phyloP scores from a whole-genome alignment of 257 asterid species.

The Jaltomata sinuosa region DNA sequence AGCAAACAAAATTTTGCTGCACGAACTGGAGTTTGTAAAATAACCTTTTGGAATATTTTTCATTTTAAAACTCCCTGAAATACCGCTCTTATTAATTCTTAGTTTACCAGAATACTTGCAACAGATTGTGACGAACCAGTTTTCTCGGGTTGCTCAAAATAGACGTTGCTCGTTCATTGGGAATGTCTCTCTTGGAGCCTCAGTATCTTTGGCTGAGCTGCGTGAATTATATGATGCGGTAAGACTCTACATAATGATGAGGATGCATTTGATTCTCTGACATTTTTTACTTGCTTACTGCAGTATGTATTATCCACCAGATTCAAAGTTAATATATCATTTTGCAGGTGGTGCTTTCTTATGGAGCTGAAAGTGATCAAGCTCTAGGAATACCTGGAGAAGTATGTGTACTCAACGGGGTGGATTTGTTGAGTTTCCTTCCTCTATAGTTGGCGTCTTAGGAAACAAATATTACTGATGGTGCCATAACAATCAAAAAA shows the following conservation, averaged over 20 bases:
- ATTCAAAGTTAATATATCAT: neutral
- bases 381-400: conserved; percentile 80
- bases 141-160: conserved; percentile 65
- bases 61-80: neutral
- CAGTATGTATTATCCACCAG: neutral
- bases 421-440: neutral
- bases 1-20: neutral
- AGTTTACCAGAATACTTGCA: conserved; percentile 26
- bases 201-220: conserved; percentile 65
- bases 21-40: neutral
- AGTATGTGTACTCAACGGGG: conserved; percentile 26
- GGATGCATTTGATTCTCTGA: neutral
- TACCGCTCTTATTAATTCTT: conserved; percentile 24
- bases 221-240: conserved; percentile 79
- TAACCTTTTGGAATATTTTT: neutral
- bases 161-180: conserved; percentile 78
- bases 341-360: conserved; percentile 80
- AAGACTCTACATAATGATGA: conserved; percentile 14
- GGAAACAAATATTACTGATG: neutral
- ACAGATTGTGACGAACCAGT: conserved; percentile 87
- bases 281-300: neutral
- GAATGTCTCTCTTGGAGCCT: conserved; percentile 72
- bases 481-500: neutral
- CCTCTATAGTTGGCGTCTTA: neutral
- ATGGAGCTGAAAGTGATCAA: conserved; percentile 96